phyloP scores from a whole-genome alignment of 805 yeast genomes.

The Wickerhamomyces rabaulensis region DNA sequence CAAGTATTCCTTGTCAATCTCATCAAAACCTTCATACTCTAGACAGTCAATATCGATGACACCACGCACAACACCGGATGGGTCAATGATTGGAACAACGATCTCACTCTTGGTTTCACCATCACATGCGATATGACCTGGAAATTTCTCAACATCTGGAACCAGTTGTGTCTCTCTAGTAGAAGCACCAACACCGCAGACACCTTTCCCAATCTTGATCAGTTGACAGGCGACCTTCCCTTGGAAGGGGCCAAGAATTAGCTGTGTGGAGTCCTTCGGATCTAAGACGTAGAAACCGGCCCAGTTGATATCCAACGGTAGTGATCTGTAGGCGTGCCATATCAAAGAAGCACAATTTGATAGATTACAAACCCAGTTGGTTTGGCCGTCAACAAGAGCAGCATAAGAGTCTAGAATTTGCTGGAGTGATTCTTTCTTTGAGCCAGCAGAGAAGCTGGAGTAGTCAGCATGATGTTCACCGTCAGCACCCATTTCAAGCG shows the following conservation, averaged over 20 bases:
- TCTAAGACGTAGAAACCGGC: slow-evolving; percentile 76
- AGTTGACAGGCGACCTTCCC: slow-evolving; percentile 95
- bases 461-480: slow-evolving; percentile 68
- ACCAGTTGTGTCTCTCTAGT: slow-evolving; percentile 64
- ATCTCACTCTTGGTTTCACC: slow-evolving; percentile 92
- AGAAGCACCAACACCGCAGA: slow-evolving; percentile 82
- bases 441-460: slow-evolving; percentile 40
- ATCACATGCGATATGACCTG: slow-evolving; percentile 97
- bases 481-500: slow-evolving; percentile 18
- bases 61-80: slow-evolving; percentile 46
- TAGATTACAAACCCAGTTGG: slow-evolving; percentile 85
- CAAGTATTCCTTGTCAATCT: slow-evolving; percentile 50
- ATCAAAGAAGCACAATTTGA: slow-evolving; percentile 82
- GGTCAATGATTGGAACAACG: slow-evolving; percentile 71
- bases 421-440: slow-evolving; percentile 52
- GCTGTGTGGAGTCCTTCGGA: slow-evolving; percentile 29
- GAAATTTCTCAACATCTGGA: slow-evolving; percentile 67
- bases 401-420: slow-evolving; percentile 54
- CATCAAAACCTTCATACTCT: slow-evolving; percentile 59
- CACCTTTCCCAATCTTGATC: slow-evolving; percentile 77
- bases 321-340: slow-evolving; percentile 80
- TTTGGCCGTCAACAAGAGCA: slow-evolving; percentile 57
- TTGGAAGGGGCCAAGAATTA: slow-evolving; percentile 88
- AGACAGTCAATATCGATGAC: slow-evolving; percentile 87
- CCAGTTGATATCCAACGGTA: slow-evolving; percentile 71